Evolutionary conservation across 2,329 filamentous ascomycete species (phyloP).

Genomic region (Claviceps pazoutovae): DNA sequence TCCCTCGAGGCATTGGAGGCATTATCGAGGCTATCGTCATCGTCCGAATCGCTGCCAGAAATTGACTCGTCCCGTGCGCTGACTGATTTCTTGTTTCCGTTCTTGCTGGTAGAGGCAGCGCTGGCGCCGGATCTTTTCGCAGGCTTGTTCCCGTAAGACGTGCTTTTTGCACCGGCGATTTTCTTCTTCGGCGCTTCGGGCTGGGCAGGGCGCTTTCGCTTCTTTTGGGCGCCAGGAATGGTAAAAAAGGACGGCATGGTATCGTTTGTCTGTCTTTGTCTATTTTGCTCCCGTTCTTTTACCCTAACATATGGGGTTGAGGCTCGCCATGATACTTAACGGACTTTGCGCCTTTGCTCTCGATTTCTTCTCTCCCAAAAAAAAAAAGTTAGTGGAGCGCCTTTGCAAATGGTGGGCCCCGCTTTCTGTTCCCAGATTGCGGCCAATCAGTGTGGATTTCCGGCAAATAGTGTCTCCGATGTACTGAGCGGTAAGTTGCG

Average conservation of each 20-base stretch:
- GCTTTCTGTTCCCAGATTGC: not conserved
- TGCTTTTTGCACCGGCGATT: slow-evolving; percentile 31
- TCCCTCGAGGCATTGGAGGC: slow-evolving; percentile 23
- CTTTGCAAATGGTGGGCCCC: slow-evolving; percentile 12
- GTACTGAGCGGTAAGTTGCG: slow-evolving; percentile 17
- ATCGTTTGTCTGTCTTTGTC: slow-evolving; percentile 14
- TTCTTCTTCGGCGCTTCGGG: slow-evolving; percentile 46
- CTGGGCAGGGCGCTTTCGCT: slow-evolving; percentile 61
- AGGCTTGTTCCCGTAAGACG: slow-evolving; percentile 21
- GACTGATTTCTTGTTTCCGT: slow-evolving; percentile 27
- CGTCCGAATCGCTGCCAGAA: slow-evolving; percentile 67
- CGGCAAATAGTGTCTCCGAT: slow-evolving; percentile 20
- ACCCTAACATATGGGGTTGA: not conserved
- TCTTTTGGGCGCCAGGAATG: slow-evolving; percentile 70
- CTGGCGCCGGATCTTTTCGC: not conserved
- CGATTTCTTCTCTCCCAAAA: slow-evolving; percentile 4
- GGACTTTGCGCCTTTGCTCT: not conserved
- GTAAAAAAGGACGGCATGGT: slow-evolving; percentile 95
- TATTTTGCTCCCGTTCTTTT: not conserved
- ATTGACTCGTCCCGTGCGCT: slow-evolving; percentile 58
- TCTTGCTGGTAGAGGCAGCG: slow-evolving; percentile 21
- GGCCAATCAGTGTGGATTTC: slow-evolving; percentile 12
- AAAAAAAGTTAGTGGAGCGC: slow-evolving; percentile 26
- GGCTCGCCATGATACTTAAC: not conserved
- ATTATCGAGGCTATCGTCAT: slow-evolving; percentile 35